Base-by-base conservation (phyloP, 305 asterid genomes). In the Rubia tinctorum region DNA sequence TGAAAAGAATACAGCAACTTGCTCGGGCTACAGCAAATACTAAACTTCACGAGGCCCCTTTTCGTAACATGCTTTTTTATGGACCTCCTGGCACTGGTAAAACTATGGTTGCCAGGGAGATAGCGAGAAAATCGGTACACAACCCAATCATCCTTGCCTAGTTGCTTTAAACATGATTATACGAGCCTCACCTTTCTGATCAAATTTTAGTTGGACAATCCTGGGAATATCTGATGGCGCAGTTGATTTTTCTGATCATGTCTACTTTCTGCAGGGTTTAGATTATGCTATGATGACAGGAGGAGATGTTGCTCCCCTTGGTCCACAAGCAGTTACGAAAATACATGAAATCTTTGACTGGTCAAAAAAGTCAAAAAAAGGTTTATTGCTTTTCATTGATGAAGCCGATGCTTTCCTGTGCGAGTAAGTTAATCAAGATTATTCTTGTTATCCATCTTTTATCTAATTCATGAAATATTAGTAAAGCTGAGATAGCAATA, bases 241-340 rank as follows among this genome's bases (percentile, higher is more conserved):
- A 17, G 58, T 27, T 8, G 20, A 7, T 7, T 39, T 14, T n/a
- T 58, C 65, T 68, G 62, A 68, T 59, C 22, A 6, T 56, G 18
- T 53, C 67, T 56, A 13, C 71, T 62, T 78, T 74, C 56, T 75
- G 71, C 90, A 95, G 99, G 99, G 99, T 68, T 79, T 95, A 82
- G 97, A 92, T 80, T 95, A 95, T 89, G 99, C 99, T 71, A 87
- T 95, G 99, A 92, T 95, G 99, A 95, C 99, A n/a, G 99, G 99
- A 56, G 99, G 98, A 75, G 99, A 95, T 85, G 99, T 95, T 75
- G 98, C 97, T 27, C 97, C 99, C 42, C 84, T 95, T 82, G 99
- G 99, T 74, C 81, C 96, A 59, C 96, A 90, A 84, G 98, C 96
- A 68, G 99, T 95, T 69, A 95, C 99, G 72, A 95, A 95, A 85